A percentile compares a stretch with the other conserved stretches of the same genome.
Evolutionary conservation across 305 asterid species (phyloP).

Genomic region (Plantago coronopus): DNA sequence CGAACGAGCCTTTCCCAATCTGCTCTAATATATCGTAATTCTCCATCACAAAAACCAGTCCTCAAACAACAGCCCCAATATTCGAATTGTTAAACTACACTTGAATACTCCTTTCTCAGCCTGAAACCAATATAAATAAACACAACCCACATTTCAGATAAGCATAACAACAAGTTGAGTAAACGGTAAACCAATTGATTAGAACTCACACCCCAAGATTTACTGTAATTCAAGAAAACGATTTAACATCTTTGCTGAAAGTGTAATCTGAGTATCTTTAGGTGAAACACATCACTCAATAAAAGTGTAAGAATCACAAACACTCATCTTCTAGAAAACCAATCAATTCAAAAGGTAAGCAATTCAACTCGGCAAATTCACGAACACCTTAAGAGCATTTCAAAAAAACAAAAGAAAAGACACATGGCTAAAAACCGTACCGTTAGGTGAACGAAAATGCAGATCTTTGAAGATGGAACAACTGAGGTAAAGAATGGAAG

Average conservation of each 20-base stretch:
- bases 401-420: neutral
- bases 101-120: neutral
- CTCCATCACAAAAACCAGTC: constrained; percentile 56
- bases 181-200: neutral
- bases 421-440: neutral
- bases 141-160: neutral
- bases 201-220: neutral
- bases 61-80: constrained; percentile 6
- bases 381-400: neutral
- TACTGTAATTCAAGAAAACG: constrained; percentile 17
- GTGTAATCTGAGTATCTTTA: constrained; percentile 14
- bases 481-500: constrained; percentile 14
- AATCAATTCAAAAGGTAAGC: neutral
- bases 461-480: constrained; percentile 1
- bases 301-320: constrained; percentile 19
- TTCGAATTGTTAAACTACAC: too few relatives aligned
- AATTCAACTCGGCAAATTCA: neutral
- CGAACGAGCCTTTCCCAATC: constrained; percentile 96
- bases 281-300: constrained; percentile 21
- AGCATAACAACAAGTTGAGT: neutral
- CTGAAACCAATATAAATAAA: constrained; percentile 4
- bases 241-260: constrained; percentile 16
- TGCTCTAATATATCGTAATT: constrained; percentile 87
- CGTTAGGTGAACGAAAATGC: neutral
- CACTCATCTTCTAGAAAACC: constrained; percentile 12